Evolutionary conservation across 345 rosid genomes (phyloP).

Genomic region (Arabis alpina): DNA sequence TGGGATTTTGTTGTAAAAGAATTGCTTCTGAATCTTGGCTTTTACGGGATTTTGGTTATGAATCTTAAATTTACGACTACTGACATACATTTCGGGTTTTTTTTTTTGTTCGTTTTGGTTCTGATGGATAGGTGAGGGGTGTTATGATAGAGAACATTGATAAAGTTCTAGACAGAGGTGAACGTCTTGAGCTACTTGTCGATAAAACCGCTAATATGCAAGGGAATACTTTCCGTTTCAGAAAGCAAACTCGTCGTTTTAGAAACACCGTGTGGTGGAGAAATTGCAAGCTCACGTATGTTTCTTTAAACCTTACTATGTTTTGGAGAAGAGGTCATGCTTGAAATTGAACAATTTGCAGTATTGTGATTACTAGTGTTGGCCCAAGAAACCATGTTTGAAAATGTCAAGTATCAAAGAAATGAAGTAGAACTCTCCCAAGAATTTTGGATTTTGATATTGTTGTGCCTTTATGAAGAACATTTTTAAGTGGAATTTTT

Average conservation of each 20-base stretch:
- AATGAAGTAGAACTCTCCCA: background rate
- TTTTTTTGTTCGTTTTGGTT: background rate
- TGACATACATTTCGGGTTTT: background rate
- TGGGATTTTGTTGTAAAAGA: conserved; percentile 42
- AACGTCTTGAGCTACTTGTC: conserved; percentile 85
- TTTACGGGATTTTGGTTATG: conserved; percentile 2
- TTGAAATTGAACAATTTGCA: no score
- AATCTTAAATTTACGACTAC: background rate
- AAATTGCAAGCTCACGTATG: conserved; percentile 86
- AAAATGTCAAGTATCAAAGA: background rate
- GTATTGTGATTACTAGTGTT: no score
- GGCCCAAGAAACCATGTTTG: background rate
- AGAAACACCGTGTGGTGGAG: conserved; percentile 90
- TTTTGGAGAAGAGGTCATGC: no score
- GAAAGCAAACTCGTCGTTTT: conserved; percentile 90
- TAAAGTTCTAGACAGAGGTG: conserved; percentile 93
- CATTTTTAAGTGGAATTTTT: background rate
- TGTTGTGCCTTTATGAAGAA: background rate
- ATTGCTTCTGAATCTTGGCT: no score
- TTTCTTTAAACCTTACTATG: background rate
- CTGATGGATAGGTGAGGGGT: conserved; percentile 61
- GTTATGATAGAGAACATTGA: conserved; percentile 96
- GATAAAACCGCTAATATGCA: conserved; percentile 96
- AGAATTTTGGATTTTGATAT: background rate
- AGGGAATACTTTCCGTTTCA: conserved; percentile 89